Conservation (phyloP, 192 early-diverging fungal species). For the Entomortierella parvispora region DNA sequence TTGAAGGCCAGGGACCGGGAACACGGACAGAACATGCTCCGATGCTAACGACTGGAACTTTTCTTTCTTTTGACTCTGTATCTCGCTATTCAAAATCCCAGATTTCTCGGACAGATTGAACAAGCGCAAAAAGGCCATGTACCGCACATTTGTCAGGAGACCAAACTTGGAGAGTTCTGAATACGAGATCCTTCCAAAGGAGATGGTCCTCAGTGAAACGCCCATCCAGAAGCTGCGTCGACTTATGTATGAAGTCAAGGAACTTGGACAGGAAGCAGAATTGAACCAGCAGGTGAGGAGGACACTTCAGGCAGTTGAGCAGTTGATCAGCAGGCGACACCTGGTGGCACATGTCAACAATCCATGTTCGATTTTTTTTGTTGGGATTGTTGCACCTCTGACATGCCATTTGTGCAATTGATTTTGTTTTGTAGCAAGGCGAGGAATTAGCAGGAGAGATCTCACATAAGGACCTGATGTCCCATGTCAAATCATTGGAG, state of each 20-base stretch:
- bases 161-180: slow-evolving; percentile 61
- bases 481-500: slow-evolving; percentile 63
- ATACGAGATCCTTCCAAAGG: slow-evolving; percentile 65
- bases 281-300: slow-evolving; percentile 58
- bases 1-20: too few species aligned
- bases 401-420: too few species aligned
- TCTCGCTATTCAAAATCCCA: neutral
- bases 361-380: too few species aligned
- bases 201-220: slow-evolving; percentile 70
- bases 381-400: too few species aligned
- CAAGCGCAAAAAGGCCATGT: slow-evolving; percentile 67
- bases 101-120: slow-evolving; percentile 70
- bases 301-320: neutral
- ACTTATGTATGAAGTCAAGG: slow-evolving; percentile 85
- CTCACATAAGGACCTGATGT: slow-evolving; percentile 56
- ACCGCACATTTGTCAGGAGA: slow-evolving; percentile 62
- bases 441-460: slow-evolving; percentile 34
- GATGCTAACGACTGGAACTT: neutral
- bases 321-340: neutral
- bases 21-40: neutral
- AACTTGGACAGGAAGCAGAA: slow-evolving; percentile 76
- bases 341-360: too few species aligned
- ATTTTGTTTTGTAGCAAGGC: slow-evolving; percentile 31
- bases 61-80: neutral
- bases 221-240: slow-evolving; percentile 78